phyloP scores from a whole-genome alignment of 2,329 filamentous ascomycete species.

The Clonostachys chloroleuca region DNA sequence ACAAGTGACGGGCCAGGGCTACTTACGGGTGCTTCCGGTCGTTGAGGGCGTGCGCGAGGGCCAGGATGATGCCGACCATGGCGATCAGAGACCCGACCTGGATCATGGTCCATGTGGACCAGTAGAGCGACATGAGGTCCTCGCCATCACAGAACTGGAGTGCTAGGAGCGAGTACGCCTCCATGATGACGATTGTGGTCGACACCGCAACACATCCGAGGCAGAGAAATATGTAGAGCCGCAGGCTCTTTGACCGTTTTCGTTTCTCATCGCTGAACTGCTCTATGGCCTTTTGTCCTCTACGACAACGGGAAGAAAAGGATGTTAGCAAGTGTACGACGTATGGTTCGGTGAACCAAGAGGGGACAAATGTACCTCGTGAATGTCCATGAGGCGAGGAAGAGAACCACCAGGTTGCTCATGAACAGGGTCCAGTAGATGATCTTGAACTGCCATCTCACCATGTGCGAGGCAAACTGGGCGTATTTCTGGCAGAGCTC shows the following conservation, averaged over 20 bases:
- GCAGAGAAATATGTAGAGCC: constrained; percentile 36
- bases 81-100: constrained; percentile 55
- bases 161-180: constrained; percentile 47
- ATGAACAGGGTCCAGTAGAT: constrained; percentile 43
- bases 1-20: not conserved
- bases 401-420: constrained; percentile 36
- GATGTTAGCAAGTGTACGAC: not conserved
- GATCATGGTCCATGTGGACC: constrained; percentile 57
- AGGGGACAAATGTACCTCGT: constrained; percentile 22
- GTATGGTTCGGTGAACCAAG: not conserved
- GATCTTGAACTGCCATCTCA: constrained; percentile 33
- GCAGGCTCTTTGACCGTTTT: constrained; percentile 26
- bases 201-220: constrained; percentile 37
- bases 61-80: constrained; percentile 51
- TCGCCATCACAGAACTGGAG: constrained; percentile 58
- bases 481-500: constrained; percentile 33
- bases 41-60: constrained; percentile 43
- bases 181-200: constrained; percentile 42
- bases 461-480: constrained; percentile 35
- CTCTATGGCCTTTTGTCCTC: constrained; percentile 29
- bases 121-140: constrained; percentile 55
- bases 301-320: constrained; percentile 7
- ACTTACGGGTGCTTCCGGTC: constrained; percentile 48
- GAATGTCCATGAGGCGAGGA: constrained; percentile 34
- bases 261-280: constrained; percentile 20